Evolutionary conservation across 2,329 filamentous ascomycete genomes (phyloP).

Genomic region (Mycocentrospora acerina): DNA sequence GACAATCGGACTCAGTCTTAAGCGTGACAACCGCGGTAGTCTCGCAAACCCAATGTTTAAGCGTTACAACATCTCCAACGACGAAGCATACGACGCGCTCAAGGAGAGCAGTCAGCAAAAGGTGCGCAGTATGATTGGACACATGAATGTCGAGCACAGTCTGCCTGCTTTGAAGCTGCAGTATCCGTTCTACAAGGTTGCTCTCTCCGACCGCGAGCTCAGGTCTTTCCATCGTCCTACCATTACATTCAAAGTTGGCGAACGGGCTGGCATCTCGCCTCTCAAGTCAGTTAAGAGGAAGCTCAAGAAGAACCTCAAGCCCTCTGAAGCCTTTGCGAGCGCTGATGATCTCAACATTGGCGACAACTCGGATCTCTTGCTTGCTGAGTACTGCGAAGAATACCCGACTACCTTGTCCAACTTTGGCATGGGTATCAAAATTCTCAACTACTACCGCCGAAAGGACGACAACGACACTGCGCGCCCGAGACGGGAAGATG

Average conservation of each 20-base stretch:
- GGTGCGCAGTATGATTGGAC: constrained; percentile 86
- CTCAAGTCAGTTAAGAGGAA: constrained; percentile 73
- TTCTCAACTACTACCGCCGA: constrained; percentile 95
- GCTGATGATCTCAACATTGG: constrained; percentile 82
- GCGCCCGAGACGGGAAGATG: constrained; percentile 69
- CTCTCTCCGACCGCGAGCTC: constrained; percentile 69
- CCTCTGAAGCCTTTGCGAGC: constrained; percentile 74
- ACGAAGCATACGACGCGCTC: constrained; percentile 90
- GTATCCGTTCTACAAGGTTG: constrained; percentile 94
- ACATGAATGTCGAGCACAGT: constrained; percentile 91
- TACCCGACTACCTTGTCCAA: constrained; percentile 89
- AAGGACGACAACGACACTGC: constrained; percentile 74
- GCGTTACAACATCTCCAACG: constrained; percentile 95
- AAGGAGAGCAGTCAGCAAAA: constrained; percentile 98
- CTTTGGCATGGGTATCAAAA: constrained; percentile 93
- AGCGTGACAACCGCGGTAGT: constrained; percentile 67
- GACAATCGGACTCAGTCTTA: constrained; percentile 55
- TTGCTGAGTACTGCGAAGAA: constrained; percentile 96
- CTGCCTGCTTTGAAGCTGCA: constrained; percentile 87
- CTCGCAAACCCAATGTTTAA: constrained; percentile 72
- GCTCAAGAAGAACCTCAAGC: constrained; percentile 74
- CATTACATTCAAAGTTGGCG: constrained; percentile 70
- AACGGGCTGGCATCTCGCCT: constrained; percentile 71
- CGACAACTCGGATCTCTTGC: constrained; percentile 83
- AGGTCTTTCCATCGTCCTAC: constrained; percentile 82